Evolutionary conservation across 2,329 filamentous ascomycete genomes (phyloP).

Genomic region (Cladosporium sphaerospermum): DNA sequence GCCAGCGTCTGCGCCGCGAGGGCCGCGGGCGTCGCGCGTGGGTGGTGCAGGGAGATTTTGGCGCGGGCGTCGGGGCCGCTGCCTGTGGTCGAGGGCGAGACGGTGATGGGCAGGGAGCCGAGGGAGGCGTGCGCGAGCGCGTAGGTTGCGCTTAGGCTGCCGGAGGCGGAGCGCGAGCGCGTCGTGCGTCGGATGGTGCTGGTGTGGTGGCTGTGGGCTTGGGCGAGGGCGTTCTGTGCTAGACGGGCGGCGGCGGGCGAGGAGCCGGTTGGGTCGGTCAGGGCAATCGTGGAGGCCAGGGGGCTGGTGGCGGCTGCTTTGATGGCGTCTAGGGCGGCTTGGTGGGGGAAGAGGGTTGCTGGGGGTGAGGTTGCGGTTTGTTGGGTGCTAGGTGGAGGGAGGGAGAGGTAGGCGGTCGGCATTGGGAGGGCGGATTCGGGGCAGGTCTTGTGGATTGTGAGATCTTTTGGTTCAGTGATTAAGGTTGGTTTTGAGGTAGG

Average conservation of each 20-base stretch:
- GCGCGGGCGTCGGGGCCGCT: slow-evolving; percentile 17
- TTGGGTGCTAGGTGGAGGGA: slow-evolving; percentile 13
- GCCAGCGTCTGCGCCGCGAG: slow-evolving; percentile 34
- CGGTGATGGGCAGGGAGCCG: slow-evolving; percentile 37
- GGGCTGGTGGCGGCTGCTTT: slow-evolving; percentile 41
- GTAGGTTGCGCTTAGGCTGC: slow-evolving; percentile 33
- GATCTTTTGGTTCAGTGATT: slow-evolving; percentile 13
- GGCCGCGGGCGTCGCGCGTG: slow-evolving; percentile 35
- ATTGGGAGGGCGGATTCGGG: slow-evolving; percentile 16
- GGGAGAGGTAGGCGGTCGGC: slow-evolving; percentile 21
- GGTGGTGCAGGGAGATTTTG: slow-evolving; percentile 32
- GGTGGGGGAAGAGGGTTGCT: slow-evolving; percentile 40
- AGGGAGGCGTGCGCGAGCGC: slow-evolving; percentile 41
- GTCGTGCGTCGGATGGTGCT: slow-evolving; percentile 62
- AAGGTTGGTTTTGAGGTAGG: not conserved
- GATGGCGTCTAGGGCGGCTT: slow-evolving; percentile 41
- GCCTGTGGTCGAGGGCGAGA: slow-evolving; percentile 17
- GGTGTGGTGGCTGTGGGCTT: slow-evolving; percentile 61
- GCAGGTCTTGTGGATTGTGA: slow-evolving; percentile 22
- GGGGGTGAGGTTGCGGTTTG: not conserved
- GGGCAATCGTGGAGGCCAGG: slow-evolving; percentile 47
- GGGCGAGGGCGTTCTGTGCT: slow-evolving; percentile 50
- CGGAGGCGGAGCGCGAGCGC: slow-evolving; percentile 22
- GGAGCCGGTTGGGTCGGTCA: slow-evolving; percentile 61
- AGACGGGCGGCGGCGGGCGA: slow-evolving; percentile 57